A percentile compares a stretch with the other conserved stretches of the same genome.
Evolutionary conservation across 169 alveolate genomes (phyloP).

Genomic region (Besnoitia besnoiti): DNA sequence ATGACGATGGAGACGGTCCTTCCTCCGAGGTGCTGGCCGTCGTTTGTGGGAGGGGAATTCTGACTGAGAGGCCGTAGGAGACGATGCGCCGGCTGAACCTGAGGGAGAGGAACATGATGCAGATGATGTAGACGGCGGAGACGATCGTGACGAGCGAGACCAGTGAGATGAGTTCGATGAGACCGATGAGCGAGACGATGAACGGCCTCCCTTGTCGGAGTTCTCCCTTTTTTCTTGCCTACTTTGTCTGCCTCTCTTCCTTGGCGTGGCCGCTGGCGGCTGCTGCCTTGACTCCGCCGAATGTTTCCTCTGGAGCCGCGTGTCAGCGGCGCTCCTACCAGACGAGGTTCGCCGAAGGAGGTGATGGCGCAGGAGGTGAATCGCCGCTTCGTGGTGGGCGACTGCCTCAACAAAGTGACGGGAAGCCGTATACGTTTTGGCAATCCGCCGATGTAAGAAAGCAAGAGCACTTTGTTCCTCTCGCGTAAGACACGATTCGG

Average conservation of each 20-base stretch:
- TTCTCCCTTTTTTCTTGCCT: too few species aligned
- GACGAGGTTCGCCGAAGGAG: background rate
- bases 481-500: background rate
- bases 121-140: background rate
- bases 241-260: too few species aligned
- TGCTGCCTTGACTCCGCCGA: too few species aligned
- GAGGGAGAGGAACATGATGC: background rate
- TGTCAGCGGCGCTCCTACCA: too few species aligned
- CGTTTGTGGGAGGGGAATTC: background rate
- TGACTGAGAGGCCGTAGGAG: background rate
- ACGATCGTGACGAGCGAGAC: background rate
- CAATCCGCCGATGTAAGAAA: constrained; percentile 18
- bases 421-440: background rate
- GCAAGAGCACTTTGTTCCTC: background rate
- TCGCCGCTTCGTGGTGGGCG: constrained; percentile 23
- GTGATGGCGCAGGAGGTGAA: background rate
- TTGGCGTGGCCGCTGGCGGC: too few species aligned
- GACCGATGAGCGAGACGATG: background rate
- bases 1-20: background rate
- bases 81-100: too few species aligned
- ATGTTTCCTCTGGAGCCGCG: too few species aligned
- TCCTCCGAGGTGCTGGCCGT: background rate
- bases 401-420: constrained; percentile 33
- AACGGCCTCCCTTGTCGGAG: background rate
- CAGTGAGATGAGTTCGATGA: background rate